Conservation (phyloP, 495 filamentous ascomycete species). For the Penicillium pulvis region DNA sequence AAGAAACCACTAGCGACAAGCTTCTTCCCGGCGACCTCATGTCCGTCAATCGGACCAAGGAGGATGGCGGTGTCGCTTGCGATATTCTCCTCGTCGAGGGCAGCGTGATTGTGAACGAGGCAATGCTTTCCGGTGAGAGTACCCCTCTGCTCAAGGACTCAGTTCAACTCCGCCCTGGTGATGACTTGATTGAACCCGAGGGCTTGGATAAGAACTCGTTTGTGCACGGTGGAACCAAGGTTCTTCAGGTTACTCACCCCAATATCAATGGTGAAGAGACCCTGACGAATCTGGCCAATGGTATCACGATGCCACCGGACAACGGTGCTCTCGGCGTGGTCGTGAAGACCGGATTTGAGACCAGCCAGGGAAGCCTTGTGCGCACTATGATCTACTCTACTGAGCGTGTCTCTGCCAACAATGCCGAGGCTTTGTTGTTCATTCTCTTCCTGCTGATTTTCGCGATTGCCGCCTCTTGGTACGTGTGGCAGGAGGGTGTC, state of each 20-base stretch:
- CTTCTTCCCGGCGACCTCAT: slow-evolving; percentile 95
- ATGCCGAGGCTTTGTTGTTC: slow-evolving; percentile 90
- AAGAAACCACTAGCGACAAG: slow-evolving; percentile 87
- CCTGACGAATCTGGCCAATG: slow-evolving; percentile 63
- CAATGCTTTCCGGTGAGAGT: slow-evolving; percentile 98
- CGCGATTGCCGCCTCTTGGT: slow-evolving; percentile 98
- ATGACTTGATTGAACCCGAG: slow-evolving; percentile 85
- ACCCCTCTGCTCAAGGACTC: slow-evolving; percentile 97
- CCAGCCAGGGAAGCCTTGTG: slow-evolving; percentile 94
- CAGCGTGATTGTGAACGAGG: slow-evolving; percentile 97
- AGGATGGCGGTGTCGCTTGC: slow-evolving; percentile 94
- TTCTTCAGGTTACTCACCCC: slow-evolving; percentile 89
- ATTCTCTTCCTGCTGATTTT: slow-evolving; percentile 97
- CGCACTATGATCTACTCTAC: slow-evolving; percentile 99
- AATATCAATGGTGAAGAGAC: slow-evolving; percentile 68
- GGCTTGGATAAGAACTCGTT: slow-evolving; percentile 95
- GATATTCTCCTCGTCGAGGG: slow-evolving; percentile 96
- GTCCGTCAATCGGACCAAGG: slow-evolving; percentile 92
- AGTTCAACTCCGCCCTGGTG: slow-evolving; percentile 82
- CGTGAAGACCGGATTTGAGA: slow-evolving; percentile 98
- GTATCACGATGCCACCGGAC: slow-evolving; percentile 78
- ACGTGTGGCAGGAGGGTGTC: slow-evolving; percentile 98
- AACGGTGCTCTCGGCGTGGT: slow-evolving; percentile 93
- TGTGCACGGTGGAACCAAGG: slow-evolving; percentile 95
- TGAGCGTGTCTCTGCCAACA: slow-evolving; percentile 96